Conservation (phyloP, 495 filamentous ascomycete genomes). For the Oidiodendron maius region DNA sequence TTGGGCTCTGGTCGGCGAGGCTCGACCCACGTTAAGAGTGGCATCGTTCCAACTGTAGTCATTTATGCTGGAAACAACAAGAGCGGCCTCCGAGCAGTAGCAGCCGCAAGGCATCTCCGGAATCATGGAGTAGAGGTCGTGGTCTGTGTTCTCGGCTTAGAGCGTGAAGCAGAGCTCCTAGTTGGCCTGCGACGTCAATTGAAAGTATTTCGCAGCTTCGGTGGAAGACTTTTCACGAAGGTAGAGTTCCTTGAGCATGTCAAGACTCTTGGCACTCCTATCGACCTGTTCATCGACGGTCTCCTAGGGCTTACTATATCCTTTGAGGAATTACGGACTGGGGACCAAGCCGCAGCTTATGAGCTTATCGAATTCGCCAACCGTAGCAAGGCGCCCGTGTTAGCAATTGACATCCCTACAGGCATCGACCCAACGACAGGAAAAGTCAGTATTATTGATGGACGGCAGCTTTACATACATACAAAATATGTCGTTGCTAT, state of each 20-base stretch:
- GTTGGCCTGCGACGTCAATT: slow-evolving; percentile 70
- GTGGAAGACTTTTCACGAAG: slow-evolving; percentile 60
- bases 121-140: slow-evolving; percentile 74
- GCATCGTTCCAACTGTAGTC: slow-evolving; percentile 59
- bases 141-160: slow-evolving; percentile 75
- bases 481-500: slow-evolving; percentile 74
- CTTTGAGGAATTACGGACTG: slow-evolving; percentile 75
- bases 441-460: slow-evolving; percentile 51
- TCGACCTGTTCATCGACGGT: slow-evolving; percentile 84
- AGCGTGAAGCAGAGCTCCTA: slow-evolving; percentile 66
- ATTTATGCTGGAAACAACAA: slow-evolving; percentile 86
- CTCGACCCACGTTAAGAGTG: slow-evolving; percentile 28
- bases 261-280: slow-evolving; percentile 29
- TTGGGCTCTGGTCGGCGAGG: slow-evolving; percentile 47
- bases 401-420: slow-evolving; percentile 82
- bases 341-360: slow-evolving; percentile 76
- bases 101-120: slow-evolving; percentile 79
- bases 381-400: slow-evolving; percentile 64
- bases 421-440: slow-evolving; percentile 79
- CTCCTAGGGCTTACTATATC: slow-evolving; percentile 76
- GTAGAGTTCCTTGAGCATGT: slow-evolving; percentile 45
- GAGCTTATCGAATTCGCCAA: slow-evolving; percentile 87
- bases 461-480: slow-evolving; percentile 64
- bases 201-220: slow-evolving; percentile 69
- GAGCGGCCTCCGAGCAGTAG: slow-evolving; percentile 74